Conservation (phyloP, 2,329 filamentous ascomycete species). For the Drechslera avenae region DNA sequence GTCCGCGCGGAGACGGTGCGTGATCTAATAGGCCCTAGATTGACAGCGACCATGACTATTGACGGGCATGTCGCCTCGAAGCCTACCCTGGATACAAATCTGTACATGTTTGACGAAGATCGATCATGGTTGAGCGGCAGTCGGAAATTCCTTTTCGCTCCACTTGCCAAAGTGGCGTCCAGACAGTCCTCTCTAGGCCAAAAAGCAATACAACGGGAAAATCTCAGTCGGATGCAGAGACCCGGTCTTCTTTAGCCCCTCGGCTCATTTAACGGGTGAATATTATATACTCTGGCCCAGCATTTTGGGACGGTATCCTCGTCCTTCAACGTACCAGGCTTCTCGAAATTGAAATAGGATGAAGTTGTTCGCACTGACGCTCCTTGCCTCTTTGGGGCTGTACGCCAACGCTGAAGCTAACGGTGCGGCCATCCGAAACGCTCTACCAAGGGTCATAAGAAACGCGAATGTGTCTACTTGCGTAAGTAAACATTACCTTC, state of each 20-base stretch:
- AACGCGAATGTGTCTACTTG: constrained; percentile 4
- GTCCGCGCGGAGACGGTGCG: constrained; percentile 1
- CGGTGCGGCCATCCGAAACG: background rate
- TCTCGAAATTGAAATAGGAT: constrained; percentile 8
- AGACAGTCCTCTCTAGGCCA: background rate
- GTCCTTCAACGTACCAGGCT: constrained; percentile 10
- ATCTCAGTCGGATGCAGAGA: background rate
- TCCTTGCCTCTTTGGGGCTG: constrained; percentile 6
- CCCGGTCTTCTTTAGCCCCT: background rate
- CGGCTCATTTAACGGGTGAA: background rate
- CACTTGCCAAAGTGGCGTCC: background rate
- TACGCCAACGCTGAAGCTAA: constrained; percentile 1
- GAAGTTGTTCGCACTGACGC: constrained; percentile 8
- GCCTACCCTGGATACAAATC: background rate
- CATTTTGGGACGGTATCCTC: constrained; percentile 4
- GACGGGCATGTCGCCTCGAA: background rate
- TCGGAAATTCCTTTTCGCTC: background rate
- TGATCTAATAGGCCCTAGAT: background rate
- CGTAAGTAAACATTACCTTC: constrained; percentile 5
- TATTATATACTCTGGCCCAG: constrained; percentile 6
- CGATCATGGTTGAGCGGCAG: background rate
- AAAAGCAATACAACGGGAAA: background rate
- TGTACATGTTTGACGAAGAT: background rate
- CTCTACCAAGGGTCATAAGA: background rate
- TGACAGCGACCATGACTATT: background rate